Evolutionary conservation across 2,329 filamentous ascomycete species (phyloP).

Genomic region (Proliferodiscus dingleyae): DNA sequence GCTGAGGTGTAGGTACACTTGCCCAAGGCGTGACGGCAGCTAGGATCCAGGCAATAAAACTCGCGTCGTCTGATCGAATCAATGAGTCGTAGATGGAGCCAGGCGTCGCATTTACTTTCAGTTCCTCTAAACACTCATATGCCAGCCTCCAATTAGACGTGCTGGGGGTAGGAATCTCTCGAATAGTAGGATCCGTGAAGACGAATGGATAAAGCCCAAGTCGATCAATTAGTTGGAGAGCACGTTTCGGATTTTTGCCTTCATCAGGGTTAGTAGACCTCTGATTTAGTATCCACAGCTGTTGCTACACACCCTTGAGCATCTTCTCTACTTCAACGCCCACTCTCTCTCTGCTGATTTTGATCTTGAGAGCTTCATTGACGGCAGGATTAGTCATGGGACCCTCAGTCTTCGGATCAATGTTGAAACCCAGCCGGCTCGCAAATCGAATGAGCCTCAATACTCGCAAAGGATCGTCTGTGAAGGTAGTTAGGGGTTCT

Average conservation of each 20-base stretch:
- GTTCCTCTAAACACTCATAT: slow-evolving; percentile 57
- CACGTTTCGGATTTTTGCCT: slow-evolving; percentile 55
- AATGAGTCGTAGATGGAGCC: slow-evolving; percentile 50
- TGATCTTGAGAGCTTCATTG: slow-evolving; percentile 69
- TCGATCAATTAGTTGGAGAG: slow-evolving; percentile 61
- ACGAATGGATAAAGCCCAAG: slow-evolving; percentile 67
- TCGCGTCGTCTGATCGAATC: slow-evolving; percentile 57
- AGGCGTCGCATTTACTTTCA: slow-evolving; percentile 41
- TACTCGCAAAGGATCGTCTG: slow-evolving; percentile 85
- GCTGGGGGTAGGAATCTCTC: slow-evolving; percentile 50
- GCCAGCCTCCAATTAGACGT: slow-evolving; percentile 55
- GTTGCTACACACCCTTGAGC: slow-evolving; percentile 56
- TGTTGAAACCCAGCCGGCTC: slow-evolving; percentile 73
- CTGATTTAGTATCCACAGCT: slow-evolving; percentile 11
- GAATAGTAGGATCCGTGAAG: slow-evolving; percentile 63
- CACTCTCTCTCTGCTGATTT: slow-evolving; percentile 89
- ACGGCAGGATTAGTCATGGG: slow-evolving; percentile 80
- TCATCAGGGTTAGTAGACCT: slow-evolving; percentile 12
- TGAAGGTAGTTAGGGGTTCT: slow-evolving; percentile 86
- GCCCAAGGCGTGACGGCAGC: slow-evolving; percentile 72
- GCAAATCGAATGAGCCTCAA: slow-evolving; percentile 86
- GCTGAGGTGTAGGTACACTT: slow-evolving; percentile 41
- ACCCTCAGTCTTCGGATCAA: slow-evolving; percentile 62
- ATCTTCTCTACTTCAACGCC: slow-evolving; percentile 89
- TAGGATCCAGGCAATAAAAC: slow-evolving; percentile 73